Evolutionary conservation across 768 basidiomycete genomes (phyloP), one percentile per base, ranked within the genome.

Genomic region (Lactifluus subvellereus): DNA sequence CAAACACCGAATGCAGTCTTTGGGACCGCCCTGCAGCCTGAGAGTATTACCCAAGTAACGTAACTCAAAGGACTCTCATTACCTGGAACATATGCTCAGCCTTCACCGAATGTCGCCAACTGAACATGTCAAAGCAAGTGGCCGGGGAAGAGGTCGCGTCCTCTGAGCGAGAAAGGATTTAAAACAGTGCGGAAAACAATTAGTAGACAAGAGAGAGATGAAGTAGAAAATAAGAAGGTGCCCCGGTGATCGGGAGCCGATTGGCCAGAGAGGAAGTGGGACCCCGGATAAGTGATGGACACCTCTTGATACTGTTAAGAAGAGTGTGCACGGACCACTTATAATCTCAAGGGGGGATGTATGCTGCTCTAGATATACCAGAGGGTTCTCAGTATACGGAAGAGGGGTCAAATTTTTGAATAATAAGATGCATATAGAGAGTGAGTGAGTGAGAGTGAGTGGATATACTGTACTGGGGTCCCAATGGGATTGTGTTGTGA

Each of bases 251-350:
- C 45, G 54, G 54, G 60, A 27, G 27, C 27, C 27, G 27, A 50
- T 54, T 48, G 60, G 60, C 37, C 37, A 13, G 49, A 22, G 49
- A 14, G 53, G 16, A 37, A 45, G 58, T 20, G 40, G 62, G 57
- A 59, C 53, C 58, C 53, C 57, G 61, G 55, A 51, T 42, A 51
- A 32, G 14, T 54, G 58, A 55, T 51, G 11, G 58, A 4, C 57
- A 32, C 16, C 35, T 32, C 50, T 58, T 27, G 51, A 37, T 42
- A 5, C 60, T 52, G 42, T 40, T 37, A 10, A n/a, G n/a, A 10
- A n/a, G n/a, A 30, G 48, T 6, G 42, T 54, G 57, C 56, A 62
- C 50, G 57, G 61, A 48, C 61, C 61, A 62, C 50, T n/a, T 50
- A 37, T 47, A 43, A 55, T 35, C 35, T 49, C 60, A 30, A 48